Evolutionary conservation across 768 basidiomycete genomes (phyloP), one percentile per base, ranked within the genome.

Genomic region (Amanita phalloides): DNA sequence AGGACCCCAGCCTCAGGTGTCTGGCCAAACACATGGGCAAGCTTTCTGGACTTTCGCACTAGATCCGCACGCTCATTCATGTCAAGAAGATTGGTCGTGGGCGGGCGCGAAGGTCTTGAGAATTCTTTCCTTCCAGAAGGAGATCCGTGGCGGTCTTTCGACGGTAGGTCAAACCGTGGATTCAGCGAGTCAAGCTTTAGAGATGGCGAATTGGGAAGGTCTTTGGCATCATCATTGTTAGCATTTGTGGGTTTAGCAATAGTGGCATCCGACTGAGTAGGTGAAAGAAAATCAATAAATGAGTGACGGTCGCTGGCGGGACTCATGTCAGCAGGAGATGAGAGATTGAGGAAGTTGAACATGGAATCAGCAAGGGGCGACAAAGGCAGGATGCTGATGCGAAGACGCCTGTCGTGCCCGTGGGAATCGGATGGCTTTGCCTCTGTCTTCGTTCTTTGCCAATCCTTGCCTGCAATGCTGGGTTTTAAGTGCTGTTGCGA

Each of bases 21-120:
- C 64, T 79, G 74, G 38, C 89, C 89, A 50, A 91, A 82, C n/a
- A 91, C 68, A 55, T 83, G 82, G n/a, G 84, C 73, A 45, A 91
- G 76, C 64, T 92, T 92, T 59, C 84, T 81, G 47, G 81, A 78
- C 58, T 82, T 84, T 49, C 79, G 73, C 30, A 91, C 70, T 52
- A 84, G 79, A 46, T 86, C 86, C 0, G 83, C 77, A 28, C 89
- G 86, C 56, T 85, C 80, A 9, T 74, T 71, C 14, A 79, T 68
- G 55, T 71, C 71, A 44, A 89, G 79, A 56, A 74, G 66, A 65
- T 90, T 90, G 4, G 80, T 81, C 2, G 84, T 85, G 1, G 81
- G 78, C 0, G 84, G 32, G 10, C 32, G 32, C 10, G 30, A 30
- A 32, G 44, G 26, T 28, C n/a, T 17, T 17, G 17, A 17, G 17